Percentiles rank a stretch among this genome's conserved stretches.
phyloP scores from a whole-genome alignment of 192 early-diverging fungal species.

The Coemansia sp. region DNA sequence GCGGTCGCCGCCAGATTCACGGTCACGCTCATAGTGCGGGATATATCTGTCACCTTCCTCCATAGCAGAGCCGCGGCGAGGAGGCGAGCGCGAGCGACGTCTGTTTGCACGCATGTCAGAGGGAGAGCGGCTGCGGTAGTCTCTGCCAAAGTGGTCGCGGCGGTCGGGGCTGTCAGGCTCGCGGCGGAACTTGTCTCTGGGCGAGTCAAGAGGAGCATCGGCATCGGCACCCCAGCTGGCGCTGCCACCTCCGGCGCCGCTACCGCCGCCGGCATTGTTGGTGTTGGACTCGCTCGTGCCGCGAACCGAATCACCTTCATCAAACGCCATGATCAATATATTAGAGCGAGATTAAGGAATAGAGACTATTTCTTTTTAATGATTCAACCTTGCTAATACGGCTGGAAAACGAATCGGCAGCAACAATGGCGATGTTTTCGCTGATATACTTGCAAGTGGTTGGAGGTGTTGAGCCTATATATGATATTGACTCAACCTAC shows the following conservation, averaged over 20 bases:
- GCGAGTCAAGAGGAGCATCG: constrained; percentile 16
- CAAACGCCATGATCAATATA: constrained; percentile 38
- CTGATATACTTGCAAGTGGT: neutral
- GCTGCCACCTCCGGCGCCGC: constrained; percentile 1
- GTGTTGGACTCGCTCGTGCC: constrained; percentile 13
- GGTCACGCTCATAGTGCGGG: constrained; percentile 81
- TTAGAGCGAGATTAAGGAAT: too few relatives aligned
- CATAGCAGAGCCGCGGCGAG: constrained; percentile 21
- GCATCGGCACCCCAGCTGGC: constrained; percentile 23
- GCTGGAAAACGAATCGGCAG: neutral
- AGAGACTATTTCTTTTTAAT: constrained; percentile 1
- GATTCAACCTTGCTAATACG: neutral
- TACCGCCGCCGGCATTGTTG: neutral
- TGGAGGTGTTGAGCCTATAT: neutral
- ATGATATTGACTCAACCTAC: neutral
- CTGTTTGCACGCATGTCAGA: constrained; percentile 26
- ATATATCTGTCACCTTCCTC: constrained; percentile 75
- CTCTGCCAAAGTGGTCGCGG: constrained; percentile 48
- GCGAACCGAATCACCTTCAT: constrained; percentile 29
- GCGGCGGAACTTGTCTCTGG: constrained; percentile 41
- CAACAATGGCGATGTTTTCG: neutral
- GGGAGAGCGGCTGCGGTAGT: constrained; percentile 41
- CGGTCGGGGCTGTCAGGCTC: constrained; percentile 48
- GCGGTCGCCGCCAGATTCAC: constrained; percentile 31
- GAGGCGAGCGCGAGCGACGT: constrained; percentile 45